Evolutionary conservation across 169 alveolate species (phyloP).

Genomic region (Plasmodium gonderi): DNA sequence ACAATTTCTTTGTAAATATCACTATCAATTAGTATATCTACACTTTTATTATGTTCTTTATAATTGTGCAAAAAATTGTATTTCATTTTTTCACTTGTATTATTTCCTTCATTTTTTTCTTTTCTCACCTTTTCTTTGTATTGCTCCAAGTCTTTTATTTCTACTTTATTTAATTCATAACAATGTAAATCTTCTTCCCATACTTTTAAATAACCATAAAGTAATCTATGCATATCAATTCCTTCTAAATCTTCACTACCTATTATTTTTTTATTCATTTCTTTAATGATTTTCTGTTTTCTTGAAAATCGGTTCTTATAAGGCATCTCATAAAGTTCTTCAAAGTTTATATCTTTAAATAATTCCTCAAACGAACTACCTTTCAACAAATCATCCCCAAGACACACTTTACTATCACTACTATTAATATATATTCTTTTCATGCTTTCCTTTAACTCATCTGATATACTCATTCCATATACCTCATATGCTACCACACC

Average conservation of each 20-base stretch:
- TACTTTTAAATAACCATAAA: constrained; percentile 27
- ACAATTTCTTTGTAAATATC: constrained; percentile 14
- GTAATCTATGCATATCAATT: neutral
- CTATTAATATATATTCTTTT: neutral
- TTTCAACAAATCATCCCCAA: neutral
- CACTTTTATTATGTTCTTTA: neutral
- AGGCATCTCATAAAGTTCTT: constrained; percentile 9
- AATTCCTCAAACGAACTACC: neutral
- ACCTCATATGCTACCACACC: constrained; percentile 50
- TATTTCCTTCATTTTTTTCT: neutral
- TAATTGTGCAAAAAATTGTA: constrained; percentile 17
- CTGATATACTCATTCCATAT: neutral
- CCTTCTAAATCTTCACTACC: neutral
- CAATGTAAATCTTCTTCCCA: constrained; percentile 66
- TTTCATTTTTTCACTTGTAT: neutral
- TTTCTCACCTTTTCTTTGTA: neutral
- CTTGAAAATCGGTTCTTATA: constrained; percentile 51
- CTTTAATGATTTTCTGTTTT: constrained; percentile 30
- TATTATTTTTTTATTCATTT: constrained; percentile 10
- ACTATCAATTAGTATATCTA: constrained; percentile 15
- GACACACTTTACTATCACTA: neutral
- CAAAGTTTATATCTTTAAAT: constrained; percentile 1
- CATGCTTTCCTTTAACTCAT: neutral
- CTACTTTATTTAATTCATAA: constrained; percentile 48
- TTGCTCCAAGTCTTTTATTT: neutral